Base-by-base conservation (phyloP, 163 green algal genomes). In the Prototheca wickerhamii region DNA sequence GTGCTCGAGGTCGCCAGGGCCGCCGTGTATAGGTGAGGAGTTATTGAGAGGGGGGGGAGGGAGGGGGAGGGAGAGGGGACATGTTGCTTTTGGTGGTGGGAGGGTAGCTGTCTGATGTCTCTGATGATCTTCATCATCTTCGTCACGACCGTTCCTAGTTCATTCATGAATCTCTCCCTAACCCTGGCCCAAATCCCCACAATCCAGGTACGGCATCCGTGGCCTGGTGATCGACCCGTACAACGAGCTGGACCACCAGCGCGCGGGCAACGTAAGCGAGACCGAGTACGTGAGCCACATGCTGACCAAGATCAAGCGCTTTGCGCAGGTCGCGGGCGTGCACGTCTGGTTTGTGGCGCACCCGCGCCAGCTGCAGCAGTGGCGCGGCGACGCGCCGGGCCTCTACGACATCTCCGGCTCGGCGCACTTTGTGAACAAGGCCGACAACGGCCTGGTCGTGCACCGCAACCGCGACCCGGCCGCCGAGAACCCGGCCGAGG, bases 401-500 rank as follows among this genome's bases (percentile, higher is more conserved):
- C 73, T 91, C 63, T 91, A 91, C 68, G 86, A 98, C 80, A 97
- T 98, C 66, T 86, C 70, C 53, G 91, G 91, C 62, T 88, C 72
- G 1, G 91, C 91, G 4, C 87, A 98, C 74, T 98, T 96, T 78
- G 89, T 96, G 69, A 98, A 98, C 79, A 98, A 98, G 77, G 84
- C 83, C 6, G 91, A 98, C 79, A 92, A 91, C 71, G 92, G 89
- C 46, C 86, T 98, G 42, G 86, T 96, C 21, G 76, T 98, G 33
- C 89, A 97, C 75, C 77, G 91, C 44, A 84, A 86, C 67, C 58
- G 77, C 15, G 69, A 84, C 61, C 73, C 74, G 4, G 64, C 82
- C 17, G 46, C 37, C 6, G 31, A 40, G 15, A 65, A 67, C 40
- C 15, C 23, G 6, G 21, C 50, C 23, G 63, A 76, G 70, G 79